Percentiles rank a stretch among this genome's conserved stretches.
phyloP scores from a whole-genome alignment of 169 alveolate species.

The Cryptosporidium meleagridis region DNA sequence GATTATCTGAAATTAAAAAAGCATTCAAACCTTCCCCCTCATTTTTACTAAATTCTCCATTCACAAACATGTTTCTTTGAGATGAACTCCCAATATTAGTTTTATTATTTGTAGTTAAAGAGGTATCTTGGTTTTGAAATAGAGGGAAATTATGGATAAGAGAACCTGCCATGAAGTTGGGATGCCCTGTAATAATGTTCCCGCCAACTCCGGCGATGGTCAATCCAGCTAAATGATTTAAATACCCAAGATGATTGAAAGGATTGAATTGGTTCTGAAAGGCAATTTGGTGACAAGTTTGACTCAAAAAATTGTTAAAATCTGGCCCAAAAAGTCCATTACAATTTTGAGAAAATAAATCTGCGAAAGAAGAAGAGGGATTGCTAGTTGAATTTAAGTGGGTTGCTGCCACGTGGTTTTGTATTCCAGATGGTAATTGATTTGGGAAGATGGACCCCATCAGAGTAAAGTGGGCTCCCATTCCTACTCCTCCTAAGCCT shows the following conservation, averaged over 20 bases:
- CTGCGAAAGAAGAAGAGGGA: slow-evolving; percentile 1
- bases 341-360: neutral
- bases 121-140: neutral
- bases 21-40: neutral
- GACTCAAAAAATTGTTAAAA: neutral
- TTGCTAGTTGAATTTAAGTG: neutral
- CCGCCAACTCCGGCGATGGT: slow-evolving; percentile 26
- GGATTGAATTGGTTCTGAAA: slow-evolving; percentile 26
- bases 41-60: neutral
- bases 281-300: slow-evolving; percentile 27
- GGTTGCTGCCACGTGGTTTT: neutral
- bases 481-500: no score
- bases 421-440: slow-evolving; percentile 21
- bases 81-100: neutral
- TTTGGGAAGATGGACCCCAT: slow-evolving; percentile 10
- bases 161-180: neutral
- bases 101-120: neutral
- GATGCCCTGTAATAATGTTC: neutral
- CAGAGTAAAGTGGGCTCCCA: neutral
- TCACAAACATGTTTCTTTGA: neutral
- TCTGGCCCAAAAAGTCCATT: neutral
- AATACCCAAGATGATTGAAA: neutral
- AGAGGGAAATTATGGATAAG: neutral
- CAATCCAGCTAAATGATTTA: slow-evolving; percentile 18
- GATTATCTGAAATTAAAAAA: neutral